phyloP scores from a whole-genome alignment of 257 asterid genomes.

The Agastache rugosa region DNA sequence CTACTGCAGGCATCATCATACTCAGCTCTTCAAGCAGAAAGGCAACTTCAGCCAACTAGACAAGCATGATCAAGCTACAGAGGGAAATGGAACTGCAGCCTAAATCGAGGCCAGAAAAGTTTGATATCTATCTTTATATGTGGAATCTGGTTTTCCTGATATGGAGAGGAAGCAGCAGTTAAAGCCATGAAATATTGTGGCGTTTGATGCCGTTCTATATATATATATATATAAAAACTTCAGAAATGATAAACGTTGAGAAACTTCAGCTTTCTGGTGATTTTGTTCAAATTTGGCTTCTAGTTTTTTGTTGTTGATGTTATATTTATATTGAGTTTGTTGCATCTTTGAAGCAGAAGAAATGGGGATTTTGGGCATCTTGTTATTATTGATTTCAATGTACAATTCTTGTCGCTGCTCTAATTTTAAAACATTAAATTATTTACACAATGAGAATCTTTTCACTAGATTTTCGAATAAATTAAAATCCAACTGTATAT shows the following conservation, averaged over 20 bases:
- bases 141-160: not conserved
- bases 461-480: not conserved
- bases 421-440: not conserved
- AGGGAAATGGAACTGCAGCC: constrained; percentile 42
- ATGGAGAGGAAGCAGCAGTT: not conserved
- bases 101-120: constrained; percentile 9
- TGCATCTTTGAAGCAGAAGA: constrained; percentile 30
- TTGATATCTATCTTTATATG: not conserved
- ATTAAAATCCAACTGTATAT: not conserved
- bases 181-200: constrained; percentile 14
- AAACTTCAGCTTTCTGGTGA: constrained; percentile 26
- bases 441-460: not conserved
- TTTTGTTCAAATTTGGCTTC: not conserved
- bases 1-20: constrained; percentile 87
- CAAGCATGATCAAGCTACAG: constrained; percentile 49
- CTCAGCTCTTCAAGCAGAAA: constrained; percentile 80
- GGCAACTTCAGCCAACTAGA: constrained; percentile 83
- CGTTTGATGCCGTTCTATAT: not conserved
- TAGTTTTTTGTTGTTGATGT: constrained; percentile 4
- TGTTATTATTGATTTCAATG: not conserved
- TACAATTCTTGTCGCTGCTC: not conserved
- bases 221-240: not conserved
- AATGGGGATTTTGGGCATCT: not conserved
- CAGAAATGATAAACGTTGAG: not conserved
- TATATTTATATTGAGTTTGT: constrained; percentile 10